Evolutionary conservation across 2,329 filamentous ascomycete genomes (phyloP).

Genomic region (Aspergillus awamori): DNA sequence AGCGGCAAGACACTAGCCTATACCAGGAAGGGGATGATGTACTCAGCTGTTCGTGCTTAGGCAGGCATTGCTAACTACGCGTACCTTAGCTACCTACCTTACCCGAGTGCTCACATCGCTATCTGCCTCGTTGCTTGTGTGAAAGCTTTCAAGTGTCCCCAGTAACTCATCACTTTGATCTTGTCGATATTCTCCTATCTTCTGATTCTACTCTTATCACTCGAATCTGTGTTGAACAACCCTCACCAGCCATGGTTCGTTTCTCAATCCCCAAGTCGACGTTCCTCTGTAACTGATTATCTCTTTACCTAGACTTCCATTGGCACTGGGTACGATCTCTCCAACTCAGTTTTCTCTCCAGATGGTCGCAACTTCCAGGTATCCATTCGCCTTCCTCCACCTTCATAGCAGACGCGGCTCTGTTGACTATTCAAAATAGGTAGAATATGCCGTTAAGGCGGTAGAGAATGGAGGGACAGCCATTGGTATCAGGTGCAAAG

Average conservation of each 20-base stretch:
- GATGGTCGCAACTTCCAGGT: slow-evolving; percentile 99
- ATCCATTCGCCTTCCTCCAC: slow-evolving; percentile 15
- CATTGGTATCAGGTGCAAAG: slow-evolving; percentile 94
- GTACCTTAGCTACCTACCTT: not conserved
- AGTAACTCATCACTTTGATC: not conserved
- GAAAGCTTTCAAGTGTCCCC: not conserved
- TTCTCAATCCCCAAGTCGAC: slow-evolving; percentile 7
- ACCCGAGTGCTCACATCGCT: not conserved
- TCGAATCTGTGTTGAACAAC: not conserved
- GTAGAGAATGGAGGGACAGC: slow-evolving; percentile 97
- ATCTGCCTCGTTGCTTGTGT: not conserved
- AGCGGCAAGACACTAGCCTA: not conserved
- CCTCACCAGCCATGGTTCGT: slow-evolving; percentile 25
- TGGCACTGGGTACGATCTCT: slow-evolving; percentile 98
- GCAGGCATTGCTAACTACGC: not conserved
- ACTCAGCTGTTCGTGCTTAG: not conserved
- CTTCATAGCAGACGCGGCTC: not conserved
- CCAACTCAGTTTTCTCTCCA: slow-evolving; percentile 99
- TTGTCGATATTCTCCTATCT: not conserved
- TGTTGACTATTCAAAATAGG: slow-evolving; percentile 46
- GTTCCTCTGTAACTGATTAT: slow-evolving; percentile 23
- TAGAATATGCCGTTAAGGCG: slow-evolving; percentile 97
- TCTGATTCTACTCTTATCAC: not conserved
- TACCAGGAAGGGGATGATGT: not conserved
- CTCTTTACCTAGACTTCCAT: slow-evolving; percentile 78